Evolutionary conservation across 345 rosid species (phyloP), one percentile per base, ranked within the genome.

Genomic region (Ceriops decandra): DNA sequence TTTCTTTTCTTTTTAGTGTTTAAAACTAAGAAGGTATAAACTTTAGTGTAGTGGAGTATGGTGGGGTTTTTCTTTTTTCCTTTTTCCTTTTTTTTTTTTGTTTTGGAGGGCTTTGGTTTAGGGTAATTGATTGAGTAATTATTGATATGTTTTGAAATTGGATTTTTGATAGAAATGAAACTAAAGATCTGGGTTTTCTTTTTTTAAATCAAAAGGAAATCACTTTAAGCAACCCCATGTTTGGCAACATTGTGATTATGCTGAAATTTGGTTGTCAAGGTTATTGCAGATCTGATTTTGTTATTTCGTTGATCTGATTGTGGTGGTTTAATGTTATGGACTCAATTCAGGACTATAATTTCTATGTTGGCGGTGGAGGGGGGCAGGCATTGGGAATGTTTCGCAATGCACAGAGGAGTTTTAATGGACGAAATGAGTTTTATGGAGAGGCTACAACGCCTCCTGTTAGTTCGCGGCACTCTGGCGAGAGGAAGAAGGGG

Each of bases 381-480:
- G 93, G 84, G 49, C 92, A 85, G 77, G 97, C 82, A 65, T 52
- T 82, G 10, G 82, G 90, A 81, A 82, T 79, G 71, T 87, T 82
- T 49, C 82, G 84, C 60, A 86, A 84, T 80, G 77, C 74, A 17
- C 96, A 87, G 68, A 90, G 87, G 87, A 81, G 86, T 27, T 85
- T 79, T 78, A 77, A 69, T 75, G 87, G 87, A 65, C 92, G 87
- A 42, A 84, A 79, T 66, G 96, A 91, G 53, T 86, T 84, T 56
- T 88, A 82, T 36, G 77, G 76, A 4, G 99, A 91, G 69, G 93
- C 96, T 20, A 82, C 82, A 1, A 84, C 89, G 6, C 96, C 97
- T 75, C 97, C 91, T 26, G 84, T 82, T 63, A 82, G 85, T 82
- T 80, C 95, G 8, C 79, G 86, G 70, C 81, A 81, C 0, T 82